A percentile compares a stretch with the other conserved stretches of the same genome.
These are phyloP conservation scores for Bipolaris gigantea DNA, from an alignment of 2,329 filamentous ascomycete genomes.

Conservation along the genomic window DNA sequence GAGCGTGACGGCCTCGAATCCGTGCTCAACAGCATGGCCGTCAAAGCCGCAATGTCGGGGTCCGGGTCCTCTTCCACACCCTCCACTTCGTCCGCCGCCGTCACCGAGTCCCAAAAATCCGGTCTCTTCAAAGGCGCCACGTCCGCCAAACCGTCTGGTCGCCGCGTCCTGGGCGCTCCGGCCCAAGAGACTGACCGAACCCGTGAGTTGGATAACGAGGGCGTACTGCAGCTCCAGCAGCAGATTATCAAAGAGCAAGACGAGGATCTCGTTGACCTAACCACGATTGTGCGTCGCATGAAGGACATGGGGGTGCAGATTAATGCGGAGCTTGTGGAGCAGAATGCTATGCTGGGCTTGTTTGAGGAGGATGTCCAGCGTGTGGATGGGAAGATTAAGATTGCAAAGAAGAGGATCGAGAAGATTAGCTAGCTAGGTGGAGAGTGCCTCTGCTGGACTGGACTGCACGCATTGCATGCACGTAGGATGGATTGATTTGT, in stretches of 20 bases:
- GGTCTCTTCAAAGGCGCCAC: constrained; percentile 39
- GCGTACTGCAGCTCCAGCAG: constrained; percentile 72
- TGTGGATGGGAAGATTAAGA: constrained; percentile 67
- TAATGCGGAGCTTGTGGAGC: constrained; percentile 70
- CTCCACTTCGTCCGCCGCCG: constrained; percentile 39
- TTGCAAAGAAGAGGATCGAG: constrained; percentile 72
- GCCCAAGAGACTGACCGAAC: constrained; percentile 75
- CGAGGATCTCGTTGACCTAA: constrained; percentile 67
- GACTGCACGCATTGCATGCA: neutral
- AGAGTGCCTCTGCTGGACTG: no score
- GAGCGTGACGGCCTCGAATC: constrained; percentile 77
- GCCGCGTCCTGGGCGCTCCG: constrained; percentile 72
- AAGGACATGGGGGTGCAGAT: constrained; percentile 78
- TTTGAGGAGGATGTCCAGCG: constrained; percentile 68
- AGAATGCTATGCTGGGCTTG: constrained; percentile 71
- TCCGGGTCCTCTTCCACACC: constrained; percentile 39
- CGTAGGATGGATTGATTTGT: neutral
- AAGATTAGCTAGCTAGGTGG: constrained; percentile 55
- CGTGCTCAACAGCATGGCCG: constrained; percentile 66
- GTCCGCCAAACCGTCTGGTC: constrained; percentile 43
- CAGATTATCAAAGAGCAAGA: constrained; percentile 77
- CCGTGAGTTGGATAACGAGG: constrained; percentile 73
- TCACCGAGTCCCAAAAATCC: constrained; percentile 41
- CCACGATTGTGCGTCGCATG: constrained; percentile 70
- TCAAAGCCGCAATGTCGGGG: constrained; percentile 51